Evolutionary conservation across 2,329 filamentous ascomycete species (phyloP).

Genomic region (Neonectria hederae): DNA sequence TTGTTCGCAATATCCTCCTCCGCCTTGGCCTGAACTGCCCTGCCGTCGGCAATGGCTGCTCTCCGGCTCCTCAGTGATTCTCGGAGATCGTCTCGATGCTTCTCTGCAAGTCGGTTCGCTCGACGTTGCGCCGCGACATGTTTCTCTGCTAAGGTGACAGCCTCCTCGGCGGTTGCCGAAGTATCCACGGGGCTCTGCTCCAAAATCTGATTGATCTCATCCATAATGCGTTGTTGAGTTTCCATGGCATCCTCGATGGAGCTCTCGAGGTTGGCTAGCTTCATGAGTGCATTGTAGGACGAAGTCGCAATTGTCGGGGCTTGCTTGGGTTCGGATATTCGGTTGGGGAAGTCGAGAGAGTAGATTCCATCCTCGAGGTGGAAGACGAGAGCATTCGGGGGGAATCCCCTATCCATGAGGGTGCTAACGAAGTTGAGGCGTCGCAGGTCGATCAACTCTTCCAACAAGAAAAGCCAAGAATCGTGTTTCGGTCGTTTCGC

Average conservation of each 20-base stretch:
- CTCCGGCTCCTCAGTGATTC: constrained; percentile 72
- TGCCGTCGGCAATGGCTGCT: constrained; percentile 73
- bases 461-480: constrained; percentile 72
- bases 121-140: constrained; percentile 73
- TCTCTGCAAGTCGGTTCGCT: constrained; percentile 68
- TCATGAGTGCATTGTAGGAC: constrained; percentile 89
- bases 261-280: constrained; percentile 85
- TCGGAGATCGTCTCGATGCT: constrained; percentile 73
- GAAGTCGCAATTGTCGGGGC: constrained; percentile 69
- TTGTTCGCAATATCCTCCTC: constrained; percentile 70
- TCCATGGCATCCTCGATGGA: constrained; percentile 90
- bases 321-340: constrained; percentile 61
- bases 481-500: constrained; percentile 61
- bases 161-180: constrained; percentile 60
- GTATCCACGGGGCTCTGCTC: constrained; percentile 52
- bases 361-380: constrained; percentile 90
- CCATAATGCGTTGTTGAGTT: constrained; percentile 76
- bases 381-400: constrained; percentile 84
- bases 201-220: constrained; percentile 77
- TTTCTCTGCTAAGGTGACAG: constrained; percentile 57
- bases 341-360: constrained; percentile 73
- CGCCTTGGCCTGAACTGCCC: constrained; percentile 65
- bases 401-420: constrained; percentile 76
- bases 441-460: constrained; percentile 76
- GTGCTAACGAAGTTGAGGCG: constrained; percentile 81